Evolutionary conservation across 2,329 filamentous ascomycete genomes (phyloP).

Genomic region (Diaporthe vaccinii): DNA sequence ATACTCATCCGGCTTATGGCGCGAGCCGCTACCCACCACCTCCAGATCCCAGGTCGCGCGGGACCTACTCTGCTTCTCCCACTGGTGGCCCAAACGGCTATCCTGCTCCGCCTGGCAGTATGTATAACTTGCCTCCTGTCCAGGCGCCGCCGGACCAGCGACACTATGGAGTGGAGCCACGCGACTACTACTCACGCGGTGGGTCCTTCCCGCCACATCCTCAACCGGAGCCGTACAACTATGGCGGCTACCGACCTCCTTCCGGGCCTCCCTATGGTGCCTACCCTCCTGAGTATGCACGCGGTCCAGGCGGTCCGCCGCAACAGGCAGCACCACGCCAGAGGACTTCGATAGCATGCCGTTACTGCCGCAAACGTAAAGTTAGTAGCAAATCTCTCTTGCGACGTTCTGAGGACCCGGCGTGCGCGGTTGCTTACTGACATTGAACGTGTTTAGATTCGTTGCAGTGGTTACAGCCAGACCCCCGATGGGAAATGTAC

Average conservation of each 20-base stretch:
- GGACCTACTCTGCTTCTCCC: constrained; percentile 44
- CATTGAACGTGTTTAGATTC: constrained; percentile 58
- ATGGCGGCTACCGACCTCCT: constrained; percentile 51
- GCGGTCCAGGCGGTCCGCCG: constrained; percentile 52
- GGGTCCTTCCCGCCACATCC: constrained; percentile 38
- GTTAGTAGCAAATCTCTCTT: constrained; percentile 50
- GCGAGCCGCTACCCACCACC: constrained; percentile 54
- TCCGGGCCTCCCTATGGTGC: constrained; percentile 49
- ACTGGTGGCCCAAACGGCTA: constrained; percentile 42
- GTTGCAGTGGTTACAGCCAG: constrained; percentile 72
- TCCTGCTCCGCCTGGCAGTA: constrained; percentile 44
- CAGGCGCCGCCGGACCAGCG: constrained; percentile 41
- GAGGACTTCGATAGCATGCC: constrained; percentile 71
- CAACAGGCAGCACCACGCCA: constrained; percentile 69
- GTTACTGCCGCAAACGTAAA: constrained; percentile 73
- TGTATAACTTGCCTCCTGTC: constrained; percentile 43
- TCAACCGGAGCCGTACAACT: constrained; percentile 39
- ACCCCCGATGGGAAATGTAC: constrained; percentile 71
- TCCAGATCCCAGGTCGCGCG: constrained; percentile 50
- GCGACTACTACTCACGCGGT: constrained; percentile 42
- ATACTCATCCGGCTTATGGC: constrained; percentile 54
- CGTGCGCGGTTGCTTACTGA: constrained; percentile 3
- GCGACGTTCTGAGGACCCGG: constrained; percentile 16
- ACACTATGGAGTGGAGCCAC: constrained; percentile 41
- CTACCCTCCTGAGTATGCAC: constrained; percentile 49